These are phyloP conservation scores for Butyriboletus loyo DNA, from an alignment of 768 basidiomycete species.

Conservation along the genomic window DNA sequence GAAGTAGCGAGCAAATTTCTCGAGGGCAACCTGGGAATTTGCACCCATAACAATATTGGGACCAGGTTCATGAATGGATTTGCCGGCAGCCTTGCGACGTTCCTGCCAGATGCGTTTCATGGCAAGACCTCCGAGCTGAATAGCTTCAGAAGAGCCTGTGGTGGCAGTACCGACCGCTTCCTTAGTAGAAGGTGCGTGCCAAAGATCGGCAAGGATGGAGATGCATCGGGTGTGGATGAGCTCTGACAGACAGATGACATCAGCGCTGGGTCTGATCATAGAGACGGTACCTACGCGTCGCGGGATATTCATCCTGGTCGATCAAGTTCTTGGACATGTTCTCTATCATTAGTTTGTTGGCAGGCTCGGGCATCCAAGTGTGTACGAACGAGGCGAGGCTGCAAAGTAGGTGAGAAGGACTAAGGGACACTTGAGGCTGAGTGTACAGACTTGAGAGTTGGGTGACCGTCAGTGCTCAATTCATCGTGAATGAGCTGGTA, in stretches of 20 bases:
- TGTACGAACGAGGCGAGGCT: slow-evolving; percentile 64
- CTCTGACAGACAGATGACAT: slow-evolving; percentile 21
- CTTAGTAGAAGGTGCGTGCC: slow-evolving; percentile 56
- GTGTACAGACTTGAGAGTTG: slow-evolving; percentile 45
- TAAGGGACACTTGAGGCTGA: not conserved
- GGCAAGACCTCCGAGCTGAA: slow-evolving; percentile 69
- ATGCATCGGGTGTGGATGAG: slow-evolving; percentile 45
- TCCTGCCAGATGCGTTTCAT: slow-evolving; percentile 73
- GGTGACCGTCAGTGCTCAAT: slow-evolving; percentile 52
- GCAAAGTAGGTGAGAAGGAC: slow-evolving; percentile 1
- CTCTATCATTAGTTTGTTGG: slow-evolving; percentile 56
- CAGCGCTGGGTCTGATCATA: not conserved
- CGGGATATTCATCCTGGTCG: slow-evolving; percentile 69
- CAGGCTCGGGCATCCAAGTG: slow-evolving; percentile 58
- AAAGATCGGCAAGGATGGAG: slow-evolving; percentile 62
- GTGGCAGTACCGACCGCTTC: slow-evolving; percentile 67
- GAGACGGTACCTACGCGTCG: slow-evolving; percentile 37
- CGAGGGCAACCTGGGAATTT: slow-evolving; percentile 67
- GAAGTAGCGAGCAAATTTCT: slow-evolving; percentile 68
- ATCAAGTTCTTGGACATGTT: slow-evolving; percentile 68
- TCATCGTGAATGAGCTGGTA: slow-evolving; percentile 67
- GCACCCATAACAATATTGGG: slow-evolving; percentile 66
- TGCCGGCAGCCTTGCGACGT: slow-evolving; percentile 61
- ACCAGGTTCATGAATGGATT: slow-evolving; percentile 63
- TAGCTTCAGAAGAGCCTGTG: slow-evolving; percentile 69